Evolutionary conservation across 2,329 filamentous ascomycete genomes (phyloP).

Genomic region (Trichoderma koningii): DNA sequence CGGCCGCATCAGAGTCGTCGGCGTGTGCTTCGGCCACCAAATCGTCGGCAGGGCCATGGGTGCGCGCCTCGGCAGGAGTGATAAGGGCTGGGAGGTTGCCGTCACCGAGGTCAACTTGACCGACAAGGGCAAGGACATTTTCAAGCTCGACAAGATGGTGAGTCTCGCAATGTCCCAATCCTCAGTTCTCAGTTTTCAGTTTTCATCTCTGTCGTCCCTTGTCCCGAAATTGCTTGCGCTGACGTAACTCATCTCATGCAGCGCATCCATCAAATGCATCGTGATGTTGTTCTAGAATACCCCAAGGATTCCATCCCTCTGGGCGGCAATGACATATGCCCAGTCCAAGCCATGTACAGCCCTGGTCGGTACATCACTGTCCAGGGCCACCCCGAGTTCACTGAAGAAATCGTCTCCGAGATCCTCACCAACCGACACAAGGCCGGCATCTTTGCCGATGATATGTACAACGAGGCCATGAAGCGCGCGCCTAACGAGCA

Average conservation of each 20-base stretch:
- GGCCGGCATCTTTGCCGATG: conserved; percentile 69
- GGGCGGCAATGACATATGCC: conserved; percentile 45
- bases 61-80: conserved; percentile 42
- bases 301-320: conserved; percentile 45
- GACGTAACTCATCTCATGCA: conserved; percentile 28
- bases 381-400: conserved; percentile 54
- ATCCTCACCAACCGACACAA: conserved; percentile 56
- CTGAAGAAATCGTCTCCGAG: conserved; percentile 43
- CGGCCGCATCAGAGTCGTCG: conserved; percentile 62
- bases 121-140: conserved; percentile 44
- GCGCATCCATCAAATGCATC: conserved; percentile 52
- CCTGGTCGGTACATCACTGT: conserved; percentile 45
- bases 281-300: conserved; percentile 46
- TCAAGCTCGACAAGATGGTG: conserved; percentile 42
- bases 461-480: conserved; percentile 69
- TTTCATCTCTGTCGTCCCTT: too few relatives aligned
- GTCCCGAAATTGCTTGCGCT: neutral
- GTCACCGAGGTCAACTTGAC: conserved; percentile 46
- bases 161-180: conserved; percentile 4
- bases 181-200: too few relatives aligned
- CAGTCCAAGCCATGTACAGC: conserved; percentile 48
- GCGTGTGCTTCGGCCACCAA: conserved; percentile 54
- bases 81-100: conserved; percentile 50
- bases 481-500: conserved; percentile 66
- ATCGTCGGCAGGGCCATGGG: conserved; percentile 49